Conservation (phyloP, 1,284 basidiomycete genomes). For the Fistulina hepatica region DNA sequence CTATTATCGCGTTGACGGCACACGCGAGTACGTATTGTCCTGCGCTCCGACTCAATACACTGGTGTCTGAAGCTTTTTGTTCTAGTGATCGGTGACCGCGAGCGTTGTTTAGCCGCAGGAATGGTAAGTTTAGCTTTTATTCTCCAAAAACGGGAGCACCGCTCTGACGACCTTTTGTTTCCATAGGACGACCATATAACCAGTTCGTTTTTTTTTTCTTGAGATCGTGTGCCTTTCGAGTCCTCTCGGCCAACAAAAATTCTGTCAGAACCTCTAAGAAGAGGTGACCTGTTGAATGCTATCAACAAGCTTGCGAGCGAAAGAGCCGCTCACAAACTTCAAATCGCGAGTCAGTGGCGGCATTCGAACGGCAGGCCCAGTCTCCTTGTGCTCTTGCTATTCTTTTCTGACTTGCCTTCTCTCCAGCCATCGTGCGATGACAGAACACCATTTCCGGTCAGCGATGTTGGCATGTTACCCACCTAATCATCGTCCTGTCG, state of each 20-base stretch:
- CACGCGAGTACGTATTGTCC: constrained; percentile 61
- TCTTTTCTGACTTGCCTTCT: no score
- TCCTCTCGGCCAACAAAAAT: no score
- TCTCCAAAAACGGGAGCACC: not conserved
- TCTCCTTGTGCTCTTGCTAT: no score
- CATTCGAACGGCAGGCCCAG: no score
- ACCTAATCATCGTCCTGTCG: no score
- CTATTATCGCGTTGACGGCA: constrained; percentile 93
- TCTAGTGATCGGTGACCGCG: constrained; percentile 92
- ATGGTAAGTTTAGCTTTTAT: constrained; percentile 40
- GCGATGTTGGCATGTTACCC: no score
- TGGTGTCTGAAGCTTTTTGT: constrained; percentile 15
- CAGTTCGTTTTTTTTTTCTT: constrained; percentile 35
- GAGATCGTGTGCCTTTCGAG: constrained; percentile 5
- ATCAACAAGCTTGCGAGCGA: constrained; percentile 62
- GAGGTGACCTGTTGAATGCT: constrained; percentile 65
- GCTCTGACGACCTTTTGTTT: constrained; percentile 3
- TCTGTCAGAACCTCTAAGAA: constrained; percentile 57
- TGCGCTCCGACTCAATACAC: not conserved
- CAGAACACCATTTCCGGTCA: no score
- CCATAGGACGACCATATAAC: constrained; percentile 51
- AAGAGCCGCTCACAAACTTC: constrained; percentile 25
- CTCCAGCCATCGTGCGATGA: no score
- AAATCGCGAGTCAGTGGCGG: no score
- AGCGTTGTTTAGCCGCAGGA: constrained; percentile 85